Evolutionary conservation across 306 rosid genomes (phyloP), one percentile per base, ranked within the genome.

Genomic region (Potentilla sterilis): DNA sequence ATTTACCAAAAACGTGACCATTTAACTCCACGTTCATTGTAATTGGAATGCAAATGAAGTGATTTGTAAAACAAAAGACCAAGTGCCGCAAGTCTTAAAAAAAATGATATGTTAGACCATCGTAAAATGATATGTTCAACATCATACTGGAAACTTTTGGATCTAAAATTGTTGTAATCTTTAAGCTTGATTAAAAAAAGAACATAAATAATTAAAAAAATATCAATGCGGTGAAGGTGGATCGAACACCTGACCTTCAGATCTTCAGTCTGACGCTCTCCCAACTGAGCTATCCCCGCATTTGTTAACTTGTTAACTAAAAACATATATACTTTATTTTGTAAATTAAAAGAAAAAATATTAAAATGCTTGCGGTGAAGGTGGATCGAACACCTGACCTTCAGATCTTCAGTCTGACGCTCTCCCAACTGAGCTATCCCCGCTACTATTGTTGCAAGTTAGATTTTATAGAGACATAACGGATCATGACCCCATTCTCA

Each of bases 231-330:
- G 75, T 72, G 75, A 49, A 52, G 64, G 65, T 72, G 75, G 75
- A 72, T 72, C 65, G 75, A 71, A 72, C 75, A 72, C 64, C 48
- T 35, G 75, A 59, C 66, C 66, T 59, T 59, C 66, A 59, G 40
- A 72, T 52, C 75, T 72, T 72, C 75, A 72, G 65, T 72, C 75
- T 72, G 75, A 72, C 75, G 75, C 65, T 72, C 74, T 70, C 74
- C 74, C 74, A 47, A 70, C 61, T 70, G 74, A 70, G 74, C 74
- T 48, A 70, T 47, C 74, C 44, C 74, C 74, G 61, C 74, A 37
- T 4, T 24, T 5, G 6, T 2, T 28, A 28, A 28, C 28, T 28
- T 16, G 38, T 37, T 37, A 37, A 37, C 4, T 37, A 4, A 37
- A 37, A 37, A 37, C 38, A 37, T 2, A 37, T 37, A 37, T 37